phyloP scores from a whole-genome alignment of 345 rosid species.

The Corchorus capsularis region DNA sequence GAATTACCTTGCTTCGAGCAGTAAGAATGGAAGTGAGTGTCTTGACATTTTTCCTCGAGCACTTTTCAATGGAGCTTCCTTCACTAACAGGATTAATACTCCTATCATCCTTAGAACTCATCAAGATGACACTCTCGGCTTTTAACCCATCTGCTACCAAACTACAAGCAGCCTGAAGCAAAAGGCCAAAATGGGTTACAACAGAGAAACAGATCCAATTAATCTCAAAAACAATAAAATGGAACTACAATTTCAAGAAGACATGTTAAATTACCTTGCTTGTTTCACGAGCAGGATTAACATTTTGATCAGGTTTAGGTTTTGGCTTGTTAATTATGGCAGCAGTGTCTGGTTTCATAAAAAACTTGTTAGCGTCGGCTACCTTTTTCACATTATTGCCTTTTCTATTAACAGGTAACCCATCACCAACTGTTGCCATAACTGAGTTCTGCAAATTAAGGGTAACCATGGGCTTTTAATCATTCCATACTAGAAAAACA shows the following conservation, averaged over 20 bases:
- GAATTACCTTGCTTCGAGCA: constrained; percentile 68
- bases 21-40: constrained; percentile 57
- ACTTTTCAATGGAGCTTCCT: constrained; percentile 24
- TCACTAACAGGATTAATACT: constrained; percentile 31
- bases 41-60: constrained; percentile 39
- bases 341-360: constrained; percentile 34
- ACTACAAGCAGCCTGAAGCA: too few species aligned
- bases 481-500: not conserved
- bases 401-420: constrained; percentile 20
- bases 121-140: not conserved
- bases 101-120: constrained; percentile 16
- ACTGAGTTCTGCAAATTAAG: not conserved
- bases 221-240: not conserved
- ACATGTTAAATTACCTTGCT: constrained; percentile 51
- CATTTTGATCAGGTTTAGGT: not conserved
- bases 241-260: not conserved
- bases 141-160: too few species aligned
- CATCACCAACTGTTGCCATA: not conserved
- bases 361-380: constrained; percentile 27
- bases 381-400: constrained; percentile 9
- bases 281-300: not conserved
- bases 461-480: not conserved
- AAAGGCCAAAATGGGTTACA: too few species aligned
- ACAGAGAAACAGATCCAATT: too few species aligned
- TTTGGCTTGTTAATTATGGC: constrained; percentile 30